Evolutionary conservation across 148 eudicot species (phyloP).

Genomic region (Nepenthes mirabilis): DNA sequence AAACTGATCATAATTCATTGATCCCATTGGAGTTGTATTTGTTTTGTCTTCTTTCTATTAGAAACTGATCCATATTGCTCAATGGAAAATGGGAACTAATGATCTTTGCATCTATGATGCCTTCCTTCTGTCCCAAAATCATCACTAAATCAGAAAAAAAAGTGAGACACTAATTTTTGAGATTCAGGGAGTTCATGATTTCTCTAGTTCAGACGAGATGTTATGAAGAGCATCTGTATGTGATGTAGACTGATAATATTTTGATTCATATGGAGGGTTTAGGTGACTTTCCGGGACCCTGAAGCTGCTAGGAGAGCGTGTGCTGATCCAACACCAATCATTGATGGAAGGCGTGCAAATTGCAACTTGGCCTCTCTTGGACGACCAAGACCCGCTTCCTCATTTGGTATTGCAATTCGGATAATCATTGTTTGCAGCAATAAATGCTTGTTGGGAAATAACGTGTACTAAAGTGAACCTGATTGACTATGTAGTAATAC

Average conservation of each 20-base stretch:
- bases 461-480: no score
- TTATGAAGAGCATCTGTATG: not conserved
- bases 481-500: no score
- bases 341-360: constrained; percentile 93
- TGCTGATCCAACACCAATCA: constrained; percentile 76
- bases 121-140: no score
- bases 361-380: constrained; percentile 95
- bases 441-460: not conserved
- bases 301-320: constrained; percentile 93
- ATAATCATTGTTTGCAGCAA: not conserved
- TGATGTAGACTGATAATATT: constrained; percentile 13
- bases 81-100: no score
- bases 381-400: constrained; percentile 59
- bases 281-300: constrained; percentile 97
- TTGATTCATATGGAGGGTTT: constrained; percentile 53
- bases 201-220: not conserved
- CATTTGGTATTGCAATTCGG: constrained; percentile 30
- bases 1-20: not conserved
- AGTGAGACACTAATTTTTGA: no score
- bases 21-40: no score
- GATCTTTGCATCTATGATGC: no score
- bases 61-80: no score
- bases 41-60: no score
- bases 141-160: no score
- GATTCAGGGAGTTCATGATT: not conserved